Evolutionary conservation across 1,139 yeast species (phyloP).

Genomic region (Schizosaccharomyces versatilis): DNA sequence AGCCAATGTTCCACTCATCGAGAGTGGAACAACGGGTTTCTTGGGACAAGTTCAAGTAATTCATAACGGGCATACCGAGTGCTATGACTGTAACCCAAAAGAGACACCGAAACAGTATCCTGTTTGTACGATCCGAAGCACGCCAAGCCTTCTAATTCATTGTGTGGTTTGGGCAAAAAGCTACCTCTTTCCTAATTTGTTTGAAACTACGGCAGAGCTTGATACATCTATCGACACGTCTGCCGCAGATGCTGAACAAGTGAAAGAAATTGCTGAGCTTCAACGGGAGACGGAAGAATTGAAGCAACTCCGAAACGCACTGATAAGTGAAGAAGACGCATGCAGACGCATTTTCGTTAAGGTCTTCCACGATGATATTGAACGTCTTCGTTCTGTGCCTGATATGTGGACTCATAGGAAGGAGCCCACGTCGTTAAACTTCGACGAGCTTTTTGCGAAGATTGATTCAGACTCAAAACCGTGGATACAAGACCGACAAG

Average conservation of each 20-base stretch:
- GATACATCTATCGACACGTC: conserved; percentile 13
- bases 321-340: conserved; percentile 21
- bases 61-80: conserved; percentile 52
- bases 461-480: conserved; percentile 16
- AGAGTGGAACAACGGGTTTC: conserved; percentile 87
- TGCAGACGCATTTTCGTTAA: conserved; percentile 20
- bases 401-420: conserved; percentile 56
- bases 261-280: conserved; percentile 43
- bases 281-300: conserved; percentile 59
- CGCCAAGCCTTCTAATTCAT: conserved; percentile 90
- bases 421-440: conserved; percentile 42
- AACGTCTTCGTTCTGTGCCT: conserved; percentile 46
- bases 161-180: conserved; percentile 96
- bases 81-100: conserved; percentile 78
- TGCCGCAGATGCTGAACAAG: conserved; percentile 35
- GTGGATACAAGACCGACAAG: conserved; percentile 32
- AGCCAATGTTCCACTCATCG: conserved; percentile 56
- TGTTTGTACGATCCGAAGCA: conserved; percentile 87
- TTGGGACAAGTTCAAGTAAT: conserved; percentile 89
- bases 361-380: conserved; percentile 50
- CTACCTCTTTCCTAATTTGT: conserved; percentile 58
- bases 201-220: conserved; percentile 32
- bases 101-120: conserved; percentile 81
- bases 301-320: conserved; percentile 32
- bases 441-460: conserved; percentile 15